Base-by-base conservation (phyloP, 148 eudicot genomes). In the Rhododendron ovatum region DNA sequence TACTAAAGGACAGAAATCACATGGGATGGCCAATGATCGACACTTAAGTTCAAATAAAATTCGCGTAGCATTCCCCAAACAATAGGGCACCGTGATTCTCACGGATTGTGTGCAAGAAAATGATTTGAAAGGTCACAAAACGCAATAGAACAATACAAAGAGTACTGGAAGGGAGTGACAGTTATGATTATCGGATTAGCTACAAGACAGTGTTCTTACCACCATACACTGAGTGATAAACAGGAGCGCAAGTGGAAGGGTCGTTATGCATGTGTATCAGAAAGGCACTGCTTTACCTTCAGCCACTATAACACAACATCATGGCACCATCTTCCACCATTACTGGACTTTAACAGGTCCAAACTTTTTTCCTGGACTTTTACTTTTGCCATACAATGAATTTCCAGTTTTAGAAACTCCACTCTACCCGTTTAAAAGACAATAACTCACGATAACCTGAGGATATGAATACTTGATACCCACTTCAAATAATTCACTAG, bases 221-320 rank as follows among this genome's bases (percentile, higher is more conserved):
- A 84, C 89, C 85, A 84, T 43, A 69, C 81, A 75, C 33, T 86
- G n/a, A 89, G 79, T 78, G 82, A 81, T 39, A 51, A 75, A 82
- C 18, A 11, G 48, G 55, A 85, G 33, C 26, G 74, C 22, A 81
- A 87, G 84, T 84, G 61, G 33, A 81, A 53, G 55, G 33, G 57
- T 50, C 43, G 69, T 28, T 28, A 80, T 65, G 43, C 43, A 41
- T 41, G 50, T 33, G 39, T 9, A 24, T 63, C 28, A 2, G 33
- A 73, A 20, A n/a, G 79, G 20, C 73, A 71, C 59, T 35, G 9
- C 82, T 67, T 75, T 82, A 69, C 50, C 57, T 45, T 74, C 9
- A 80, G 79, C 33, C 75, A 75, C 69, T 57, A 13, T 80, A 73
- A 45, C 84, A 48, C 61, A 57, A 63, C 76, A 84, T 26, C 43